Evolutionary conservation across 2,329 filamentous ascomycete genomes (phyloP).

Genomic region (Capronia epimyces): DNA sequence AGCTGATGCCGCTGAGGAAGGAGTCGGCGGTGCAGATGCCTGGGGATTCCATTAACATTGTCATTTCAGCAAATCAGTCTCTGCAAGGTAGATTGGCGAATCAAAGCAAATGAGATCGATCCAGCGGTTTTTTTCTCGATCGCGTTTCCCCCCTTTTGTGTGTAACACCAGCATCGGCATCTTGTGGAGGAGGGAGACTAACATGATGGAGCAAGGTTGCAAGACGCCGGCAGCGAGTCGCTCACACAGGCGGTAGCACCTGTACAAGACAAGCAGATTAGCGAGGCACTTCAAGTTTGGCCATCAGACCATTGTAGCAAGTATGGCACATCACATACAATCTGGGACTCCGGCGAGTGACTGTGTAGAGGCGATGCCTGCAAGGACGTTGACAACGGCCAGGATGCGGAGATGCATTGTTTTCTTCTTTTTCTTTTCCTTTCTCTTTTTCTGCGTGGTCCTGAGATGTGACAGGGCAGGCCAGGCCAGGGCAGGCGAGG

Average conservation of each 20-base stretch:
- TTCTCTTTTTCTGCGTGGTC: not conserved
- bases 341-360: constrained; percentile 8
- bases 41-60: constrained; percentile 8
- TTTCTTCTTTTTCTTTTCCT: not conserved
- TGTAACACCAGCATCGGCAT: not conserved
- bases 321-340: too few relatives aligned
- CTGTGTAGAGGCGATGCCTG: constrained; percentile 17
- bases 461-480: not conserved
- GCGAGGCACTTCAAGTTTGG: not conserved
- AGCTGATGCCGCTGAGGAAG: constrained; percentile 47
- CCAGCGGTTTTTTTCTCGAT: not conserved
- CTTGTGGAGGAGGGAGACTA: constrained; percentile 4
- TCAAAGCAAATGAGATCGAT: not conserved
- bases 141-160: not conserved
- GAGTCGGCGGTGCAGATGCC: constrained; percentile 42
- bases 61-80: not conserved
- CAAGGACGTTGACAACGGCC: constrained; percentile 16
- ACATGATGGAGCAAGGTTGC: constrained; percentile 43
- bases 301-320: too few relatives aligned
- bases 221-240: constrained; percentile 38
- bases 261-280: constrained; percentile 5
- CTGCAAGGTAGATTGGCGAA: not conserved
- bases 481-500: too few relatives aligned
- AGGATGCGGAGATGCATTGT: constrained; percentile 11
- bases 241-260: constrained; percentile 36